These are phyloP conservation scores for Posidonia australis DNA, from an alignment of 106 monocot species.

Conservation along the genomic window DNA sequence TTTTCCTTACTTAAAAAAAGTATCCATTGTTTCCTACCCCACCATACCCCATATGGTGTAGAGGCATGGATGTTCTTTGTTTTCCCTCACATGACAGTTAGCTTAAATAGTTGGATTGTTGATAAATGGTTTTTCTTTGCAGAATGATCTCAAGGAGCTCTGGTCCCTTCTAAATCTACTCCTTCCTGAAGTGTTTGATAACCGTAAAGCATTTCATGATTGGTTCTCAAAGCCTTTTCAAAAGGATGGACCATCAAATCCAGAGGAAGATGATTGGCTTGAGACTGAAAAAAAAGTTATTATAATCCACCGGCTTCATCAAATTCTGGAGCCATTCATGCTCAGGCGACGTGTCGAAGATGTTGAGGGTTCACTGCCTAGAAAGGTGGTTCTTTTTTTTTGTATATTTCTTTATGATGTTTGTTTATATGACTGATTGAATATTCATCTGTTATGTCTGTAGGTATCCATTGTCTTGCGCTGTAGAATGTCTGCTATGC, in stretches of 20 bases:
- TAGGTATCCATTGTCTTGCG: constrained; percentile 85
- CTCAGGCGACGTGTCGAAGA: constrained; percentile 91
- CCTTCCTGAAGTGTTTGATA: constrained; percentile 97
- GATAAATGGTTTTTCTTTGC: constrained; percentile 2
- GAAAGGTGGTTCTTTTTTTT: constrained; percentile 40
- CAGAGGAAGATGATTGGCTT: constrained; percentile 93
- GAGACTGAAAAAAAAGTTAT: constrained; percentile 98
- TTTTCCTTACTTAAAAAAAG: background rate
- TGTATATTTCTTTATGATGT: background rate
- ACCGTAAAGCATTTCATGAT: constrained; percentile 89
- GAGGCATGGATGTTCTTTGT: background rate
- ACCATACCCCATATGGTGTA: too few relatives aligned
- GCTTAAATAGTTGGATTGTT: background rate
- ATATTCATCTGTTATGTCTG: constrained; percentile 2
- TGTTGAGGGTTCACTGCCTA: constrained; percentile 93
- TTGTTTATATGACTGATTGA: constrained; percentile 3
- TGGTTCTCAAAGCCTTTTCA: constrained; percentile 99
- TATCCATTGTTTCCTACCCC: background rate
- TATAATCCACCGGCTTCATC: constrained; percentile 95
- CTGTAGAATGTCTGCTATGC: constrained; percentile 95
- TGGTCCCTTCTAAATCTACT: constrained; percentile 96
- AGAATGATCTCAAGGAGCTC: constrained; percentile 98
- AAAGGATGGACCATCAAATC: constrained; percentile 55
- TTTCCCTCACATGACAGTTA: background rate
- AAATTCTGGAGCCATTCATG: constrained; percentile 97